phyloP scores from a whole-genome alignment of 176 grass and related monocot species.

The Phragmites australis region DNA sequence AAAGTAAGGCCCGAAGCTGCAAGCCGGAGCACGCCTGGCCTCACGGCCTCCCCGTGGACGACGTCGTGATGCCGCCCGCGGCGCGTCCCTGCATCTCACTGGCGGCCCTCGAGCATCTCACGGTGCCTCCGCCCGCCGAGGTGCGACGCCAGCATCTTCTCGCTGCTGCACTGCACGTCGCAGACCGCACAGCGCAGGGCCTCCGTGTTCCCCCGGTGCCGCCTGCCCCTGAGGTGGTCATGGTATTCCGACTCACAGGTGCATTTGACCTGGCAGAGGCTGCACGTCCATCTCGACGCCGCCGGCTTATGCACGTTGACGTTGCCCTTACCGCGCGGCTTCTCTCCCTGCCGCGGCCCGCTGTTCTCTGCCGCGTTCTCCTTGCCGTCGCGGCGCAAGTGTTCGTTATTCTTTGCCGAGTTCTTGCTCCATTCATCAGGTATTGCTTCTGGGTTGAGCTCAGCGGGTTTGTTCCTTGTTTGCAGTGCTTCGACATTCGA shows the following conservation, averaged over 20 bases:
- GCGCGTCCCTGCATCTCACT: not conserved
- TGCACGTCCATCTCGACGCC: not conserved
- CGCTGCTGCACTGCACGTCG: not conserved
- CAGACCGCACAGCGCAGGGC: not conserved
- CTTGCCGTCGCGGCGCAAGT: not conserved
- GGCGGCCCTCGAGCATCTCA: not conserved
- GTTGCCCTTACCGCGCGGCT: not conserved
- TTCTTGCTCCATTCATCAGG: not conserved
- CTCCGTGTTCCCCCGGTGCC: not conserved
- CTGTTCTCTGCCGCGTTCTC: not conserved
- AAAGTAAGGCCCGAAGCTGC: not conserved
- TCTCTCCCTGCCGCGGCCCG: not conserved
- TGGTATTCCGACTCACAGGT: not conserved
- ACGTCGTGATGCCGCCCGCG: not conserved
- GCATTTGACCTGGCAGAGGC: not conserved
- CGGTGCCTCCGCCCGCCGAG: constrained; percentile 6
- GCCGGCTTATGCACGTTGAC: no score
- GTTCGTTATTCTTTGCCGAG: not conserved
- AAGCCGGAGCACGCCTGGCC: no score
- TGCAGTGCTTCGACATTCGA: not conserved
- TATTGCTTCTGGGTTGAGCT: not conserved
- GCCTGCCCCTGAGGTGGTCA: not conserved
- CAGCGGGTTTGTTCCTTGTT: not conserved
- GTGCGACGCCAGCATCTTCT: constrained; percentile 4
- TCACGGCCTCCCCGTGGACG: not conserved